Percentiles rank a stretch among this genome's conserved stretches.
These are phyloP conservation scores for Arxiozyma slooffiae DNA, from an alignment of 1,139 yeast genomes.

Conservation along the genomic window DNA sequence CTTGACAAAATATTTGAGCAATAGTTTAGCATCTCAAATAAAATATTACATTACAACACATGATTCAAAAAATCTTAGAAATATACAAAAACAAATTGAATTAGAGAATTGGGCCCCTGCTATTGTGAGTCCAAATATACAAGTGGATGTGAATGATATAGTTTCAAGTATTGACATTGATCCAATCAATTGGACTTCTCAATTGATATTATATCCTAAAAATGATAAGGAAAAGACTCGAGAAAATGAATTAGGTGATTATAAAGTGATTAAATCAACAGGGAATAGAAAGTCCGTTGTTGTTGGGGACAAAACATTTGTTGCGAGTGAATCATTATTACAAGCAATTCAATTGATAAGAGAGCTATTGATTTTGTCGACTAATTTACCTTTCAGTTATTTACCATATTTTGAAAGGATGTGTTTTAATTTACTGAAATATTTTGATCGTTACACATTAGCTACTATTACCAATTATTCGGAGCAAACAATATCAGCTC, in stretches of 20 bases:
- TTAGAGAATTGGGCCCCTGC: conserved; percentile 75
- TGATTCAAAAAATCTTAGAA: conserved; percentile 42
- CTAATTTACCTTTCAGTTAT: conserved; percentile 26
- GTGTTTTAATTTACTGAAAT: conserved; percentile 26
- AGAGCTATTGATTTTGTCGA: conserved; percentile 28
- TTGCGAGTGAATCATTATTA: conserved; percentile 33
- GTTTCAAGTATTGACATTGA: conserved; percentile 42
- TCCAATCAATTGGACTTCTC: conserved; percentile 42
- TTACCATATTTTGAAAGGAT: conserved; percentile 26
- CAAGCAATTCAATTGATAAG: conserved; percentile 25
- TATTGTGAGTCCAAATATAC: conserved; percentile 41
- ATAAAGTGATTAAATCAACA: background rate
- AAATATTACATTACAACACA: conserved; percentile 49
- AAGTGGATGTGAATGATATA: conserved; percentile 46
- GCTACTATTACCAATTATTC: conserved; percentile 24
- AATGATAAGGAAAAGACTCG: conserved; percentile 2
- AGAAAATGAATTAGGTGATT: background rate
- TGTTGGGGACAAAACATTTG: conserved; percentile 36
- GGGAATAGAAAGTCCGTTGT: conserved; percentile 36
- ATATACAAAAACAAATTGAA: conserved; percentile 45
- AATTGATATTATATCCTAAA: conserved; percentile 29
- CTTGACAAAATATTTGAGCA: conserved; percentile 51
- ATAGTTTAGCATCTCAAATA: conserved; percentile 58
- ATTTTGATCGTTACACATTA: conserved; percentile 28
- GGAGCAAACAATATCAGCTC: conserved; percentile 15